Conservation (phyloP, 805 yeast genomes). For the Yamadazyma akitaensis region DNA sequence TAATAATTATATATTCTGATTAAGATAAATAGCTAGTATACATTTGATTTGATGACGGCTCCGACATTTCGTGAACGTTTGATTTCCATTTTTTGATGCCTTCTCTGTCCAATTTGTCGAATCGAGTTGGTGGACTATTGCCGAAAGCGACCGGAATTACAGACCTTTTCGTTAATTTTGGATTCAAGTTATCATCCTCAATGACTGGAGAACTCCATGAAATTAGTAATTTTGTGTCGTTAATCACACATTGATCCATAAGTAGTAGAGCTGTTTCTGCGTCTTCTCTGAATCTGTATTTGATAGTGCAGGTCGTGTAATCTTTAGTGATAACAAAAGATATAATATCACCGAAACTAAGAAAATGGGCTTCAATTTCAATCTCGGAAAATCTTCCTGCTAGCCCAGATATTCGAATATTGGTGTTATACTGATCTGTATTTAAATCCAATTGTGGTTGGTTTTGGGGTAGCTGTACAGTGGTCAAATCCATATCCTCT, state of each 20-base stretch:
- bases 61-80: slow-evolving; percentile 3
- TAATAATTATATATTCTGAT: no score
- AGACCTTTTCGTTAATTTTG: neutral
- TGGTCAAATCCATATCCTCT: slow-evolving; percentile 4
- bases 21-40: neutral
- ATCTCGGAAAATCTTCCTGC: slow-evolving; percentile 55
- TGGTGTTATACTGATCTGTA: slow-evolving; percentile 81
- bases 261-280: slow-evolving; percentile 38
- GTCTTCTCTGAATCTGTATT: slow-evolving; percentile 27
- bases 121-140: neutral
- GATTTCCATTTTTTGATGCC: neutral
- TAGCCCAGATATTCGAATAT: slow-evolving; percentile 67
- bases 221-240: slow-evolving; percentile 26
- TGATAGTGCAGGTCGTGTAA: slow-evolving; percentile 22
- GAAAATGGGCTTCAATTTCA: slow-evolving; percentile 58
- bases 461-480: slow-evolving; percentile 32
- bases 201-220: slow-evolving; percentile 27
- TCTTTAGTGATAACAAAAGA: slow-evolving; percentile 21
- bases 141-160: neutral
- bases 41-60: neutral
- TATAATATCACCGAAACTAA: slow-evolving; percentile 57
- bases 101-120: slow-evolving; percentile 1
- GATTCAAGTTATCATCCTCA: neutral
- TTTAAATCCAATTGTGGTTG: slow-evolving; percentile 59
- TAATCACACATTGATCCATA: slow-evolving; percentile 27